phyloP scores from a whole-genome alignment of 2,329 filamentous ascomycete species.

The Amylocarpus encephaloides region DNA sequence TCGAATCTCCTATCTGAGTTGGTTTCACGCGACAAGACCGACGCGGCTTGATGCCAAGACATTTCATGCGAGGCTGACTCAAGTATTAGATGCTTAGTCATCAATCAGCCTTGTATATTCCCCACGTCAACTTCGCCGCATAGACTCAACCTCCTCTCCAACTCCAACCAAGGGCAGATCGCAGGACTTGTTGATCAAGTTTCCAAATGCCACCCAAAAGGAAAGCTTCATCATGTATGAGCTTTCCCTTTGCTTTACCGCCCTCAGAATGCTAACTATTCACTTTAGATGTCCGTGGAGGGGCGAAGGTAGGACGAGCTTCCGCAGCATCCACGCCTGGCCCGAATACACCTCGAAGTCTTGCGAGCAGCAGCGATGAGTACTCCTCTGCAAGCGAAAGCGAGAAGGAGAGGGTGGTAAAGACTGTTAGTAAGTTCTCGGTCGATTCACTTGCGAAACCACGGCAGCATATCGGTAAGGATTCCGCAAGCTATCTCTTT shows the following conservation, averaged over 20 bases:
- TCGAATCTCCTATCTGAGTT: neutral
- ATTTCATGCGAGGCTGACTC: neutral
- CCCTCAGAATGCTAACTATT: constrained; percentile 28
- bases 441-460: constrained; percentile 23
- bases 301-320: constrained; percentile 48
- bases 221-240: constrained; percentile 53
- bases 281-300: constrained; percentile 37
- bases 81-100: neutral
- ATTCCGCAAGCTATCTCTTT: constrained; percentile 32
- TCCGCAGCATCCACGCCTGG: constrained; percentile 56
- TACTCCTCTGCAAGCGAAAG: constrained; percentile 39
- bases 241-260: constrained; percentile 23
- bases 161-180: constrained; percentile 1
- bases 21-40: neutral
- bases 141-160: constrained; percentile 13
- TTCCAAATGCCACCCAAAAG: constrained; percentile 62
- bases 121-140: constrained; percentile 6
- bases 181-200: constrained; percentile 19
- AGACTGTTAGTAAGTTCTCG: constrained; percentile 55
- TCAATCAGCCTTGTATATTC: constrained; percentile 10
- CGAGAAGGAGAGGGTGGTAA: constrained; percentile 22
- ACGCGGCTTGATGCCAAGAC: neutral
- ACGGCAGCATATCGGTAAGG: constrained; percentile 12
- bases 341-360: constrained; percentile 52
- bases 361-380: constrained; percentile 46